Evolutionary conservation across 495 filamentous ascomycete species (phyloP).

Genomic region (Talaromyces proteolyticus): DNA sequence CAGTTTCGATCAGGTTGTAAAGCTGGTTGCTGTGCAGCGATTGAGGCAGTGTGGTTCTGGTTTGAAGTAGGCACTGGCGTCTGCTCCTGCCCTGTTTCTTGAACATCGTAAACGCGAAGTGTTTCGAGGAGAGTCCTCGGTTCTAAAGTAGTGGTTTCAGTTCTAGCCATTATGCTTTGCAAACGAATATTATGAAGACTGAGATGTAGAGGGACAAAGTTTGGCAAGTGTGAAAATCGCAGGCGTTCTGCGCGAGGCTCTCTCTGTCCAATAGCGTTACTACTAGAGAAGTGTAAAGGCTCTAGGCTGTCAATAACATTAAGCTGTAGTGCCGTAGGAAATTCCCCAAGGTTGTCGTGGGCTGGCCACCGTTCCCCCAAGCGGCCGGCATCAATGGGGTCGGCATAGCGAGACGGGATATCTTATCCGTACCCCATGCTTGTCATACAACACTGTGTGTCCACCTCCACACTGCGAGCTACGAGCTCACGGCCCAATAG

Average conservation of each 20-base stretch:
- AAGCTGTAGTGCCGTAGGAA: no score
- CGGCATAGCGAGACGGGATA: neutral
- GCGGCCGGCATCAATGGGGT: neutral
- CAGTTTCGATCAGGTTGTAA: neutral
- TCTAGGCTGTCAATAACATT: neutral
- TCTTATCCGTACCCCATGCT: neutral
- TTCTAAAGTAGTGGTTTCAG: neutral
- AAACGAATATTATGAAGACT: neutral
- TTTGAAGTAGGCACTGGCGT: neutral
- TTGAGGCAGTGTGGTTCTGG: neutral
- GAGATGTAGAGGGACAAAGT: neutral
- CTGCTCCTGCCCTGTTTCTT: neutral
- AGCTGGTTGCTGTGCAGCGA: neutral
- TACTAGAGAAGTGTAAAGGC: neutral
- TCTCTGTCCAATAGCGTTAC: neutral
- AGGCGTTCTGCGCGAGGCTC: no score
- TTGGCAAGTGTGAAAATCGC: neutral
- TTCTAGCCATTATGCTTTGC: neutral
- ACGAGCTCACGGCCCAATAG: neutral
- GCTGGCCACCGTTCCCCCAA: neutral
- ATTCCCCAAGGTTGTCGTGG: no score
- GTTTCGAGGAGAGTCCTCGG: neutral
- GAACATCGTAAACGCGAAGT: neutral
- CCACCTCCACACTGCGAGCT: neutral
- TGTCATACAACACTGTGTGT: neutral